These are phyloP conservation scores for Ceratobasidium sp. DNA, from an alignment of 1,284 basidiomycete species.

Conservation along the genomic window DNA sequence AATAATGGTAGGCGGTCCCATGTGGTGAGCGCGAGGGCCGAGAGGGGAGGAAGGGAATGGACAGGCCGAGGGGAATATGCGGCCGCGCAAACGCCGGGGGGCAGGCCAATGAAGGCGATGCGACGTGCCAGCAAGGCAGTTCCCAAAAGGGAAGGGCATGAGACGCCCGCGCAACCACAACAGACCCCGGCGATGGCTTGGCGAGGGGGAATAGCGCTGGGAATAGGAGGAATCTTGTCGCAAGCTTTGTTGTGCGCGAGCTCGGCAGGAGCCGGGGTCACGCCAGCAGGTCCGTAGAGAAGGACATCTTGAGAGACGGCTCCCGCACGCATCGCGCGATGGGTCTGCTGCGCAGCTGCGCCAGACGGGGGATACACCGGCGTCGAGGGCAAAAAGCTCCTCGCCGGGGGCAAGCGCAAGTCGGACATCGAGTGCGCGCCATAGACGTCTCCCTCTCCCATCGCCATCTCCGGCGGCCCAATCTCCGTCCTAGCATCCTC, in stretches of 20 bases:
- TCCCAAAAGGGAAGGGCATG: no score
- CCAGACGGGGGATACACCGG: not conserved
- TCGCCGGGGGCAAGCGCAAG: not conserved
- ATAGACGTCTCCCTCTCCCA: not conserved
- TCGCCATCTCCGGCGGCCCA: no score
- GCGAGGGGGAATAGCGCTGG: not conserved
- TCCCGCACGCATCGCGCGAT: not conserved
- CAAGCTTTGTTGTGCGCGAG: conserved; percentile 2
- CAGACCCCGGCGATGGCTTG: no score
- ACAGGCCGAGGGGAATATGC: no score
- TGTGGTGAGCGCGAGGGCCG: no score
- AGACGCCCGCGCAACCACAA: no score
- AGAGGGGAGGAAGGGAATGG: no score
- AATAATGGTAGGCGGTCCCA: no score
- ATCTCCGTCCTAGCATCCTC: no score
- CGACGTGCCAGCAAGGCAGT: no score
- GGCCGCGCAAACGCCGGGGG: no score
- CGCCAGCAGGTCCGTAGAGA: conserved; percentile 28
- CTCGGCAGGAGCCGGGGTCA: conserved; percentile 27
- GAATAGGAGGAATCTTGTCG: conserved; percentile 14
- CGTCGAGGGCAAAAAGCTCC: not conserved
- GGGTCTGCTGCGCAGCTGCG: not conserved
- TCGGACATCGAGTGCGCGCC: conserved; percentile 9
- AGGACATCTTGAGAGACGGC: conserved; percentile 12
- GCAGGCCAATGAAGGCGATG: no score